phyloP scores from a whole-genome alignment of 305 asterid genomes.

The Rubia balearica region DNA sequence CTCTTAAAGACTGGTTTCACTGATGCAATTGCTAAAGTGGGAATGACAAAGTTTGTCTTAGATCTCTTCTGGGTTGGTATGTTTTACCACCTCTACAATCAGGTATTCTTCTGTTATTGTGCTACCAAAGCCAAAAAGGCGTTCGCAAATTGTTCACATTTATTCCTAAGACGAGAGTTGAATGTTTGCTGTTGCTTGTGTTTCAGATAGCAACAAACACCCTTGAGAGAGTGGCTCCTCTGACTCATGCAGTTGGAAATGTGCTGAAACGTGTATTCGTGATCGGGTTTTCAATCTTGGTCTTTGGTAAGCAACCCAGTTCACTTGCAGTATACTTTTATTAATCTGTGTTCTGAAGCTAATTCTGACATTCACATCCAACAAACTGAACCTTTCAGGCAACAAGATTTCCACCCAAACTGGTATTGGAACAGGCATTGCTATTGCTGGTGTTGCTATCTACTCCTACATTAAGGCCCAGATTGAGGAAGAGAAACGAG shows the following conservation, averaged over 20 bases:
- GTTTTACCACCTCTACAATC: conserved; percentile 99
- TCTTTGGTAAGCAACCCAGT: conserved; percentile 48
- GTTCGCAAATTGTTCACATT: not conserved
- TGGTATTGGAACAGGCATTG: conserved; percentile 85
- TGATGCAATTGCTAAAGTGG: conserved; percentile 92
- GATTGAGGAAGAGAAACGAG: conserved; percentile 97
- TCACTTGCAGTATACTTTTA: not conserved
- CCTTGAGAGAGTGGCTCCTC: conserved; percentile 98
- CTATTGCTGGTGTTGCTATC: conserved; percentile 88
- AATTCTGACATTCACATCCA: conserved; percentile 13
- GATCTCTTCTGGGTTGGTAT: conserved; percentile 99
- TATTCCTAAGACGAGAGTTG: not conserved
- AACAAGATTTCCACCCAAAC: conserved; percentile 94
- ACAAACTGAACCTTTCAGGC: conserved; percentile 37
- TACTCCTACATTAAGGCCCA: conserved; percentile 95
- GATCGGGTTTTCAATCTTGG: conserved; percentile 90
- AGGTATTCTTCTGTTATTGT: conserved; percentile 33
- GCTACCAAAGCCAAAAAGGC: not conserved
- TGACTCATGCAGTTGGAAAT: conserved; percentile 96
- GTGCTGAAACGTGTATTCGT: conserved; percentile 97
- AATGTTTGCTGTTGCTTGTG: conserved; percentile 4
- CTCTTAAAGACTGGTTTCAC: conserved; percentile 59
- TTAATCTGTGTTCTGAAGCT: not conserved
- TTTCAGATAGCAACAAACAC: conserved; percentile 92
- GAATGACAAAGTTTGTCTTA: conserved; percentile 65